These are phyloP conservation scores for Trichoderma guizhouense DNA, from an alignment of 2,329 filamentous ascomycete species.

Conservation along the genomic window DNA sequence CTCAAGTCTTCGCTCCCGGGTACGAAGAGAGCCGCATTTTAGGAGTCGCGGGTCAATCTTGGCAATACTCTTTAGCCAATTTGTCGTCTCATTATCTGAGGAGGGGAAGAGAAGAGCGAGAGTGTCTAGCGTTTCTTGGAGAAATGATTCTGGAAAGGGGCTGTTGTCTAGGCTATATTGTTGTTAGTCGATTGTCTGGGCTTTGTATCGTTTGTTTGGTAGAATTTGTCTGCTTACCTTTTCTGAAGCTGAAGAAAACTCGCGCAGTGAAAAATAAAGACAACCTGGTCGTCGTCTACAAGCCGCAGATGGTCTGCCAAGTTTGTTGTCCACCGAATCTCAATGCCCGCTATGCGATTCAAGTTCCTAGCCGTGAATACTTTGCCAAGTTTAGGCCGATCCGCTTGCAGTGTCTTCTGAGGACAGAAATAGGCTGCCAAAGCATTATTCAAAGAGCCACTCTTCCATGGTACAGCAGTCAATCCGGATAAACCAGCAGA, in stretches of 20 bases:
- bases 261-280: slow-evolving; percentile 40
- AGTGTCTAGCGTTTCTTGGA: slow-evolving; percentile 37
- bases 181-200: neutral
- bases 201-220: neutral
- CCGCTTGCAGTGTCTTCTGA: neutral
- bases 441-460: neutral
- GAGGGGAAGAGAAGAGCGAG: slow-evolving; percentile 37
- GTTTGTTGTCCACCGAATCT: slow-evolving; percentile 37
- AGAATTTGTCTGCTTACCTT: slow-evolving; percentile 7
- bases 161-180: neutral
- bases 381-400: slow-evolving; percentile 9
- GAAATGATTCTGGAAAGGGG: slow-evolving; percentile 31
- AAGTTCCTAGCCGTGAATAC: slow-evolving; percentile 14
- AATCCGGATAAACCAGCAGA: neutral
- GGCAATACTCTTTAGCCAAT: slow-evolving; percentile 24
- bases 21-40: slow-evolving; percentile 31
- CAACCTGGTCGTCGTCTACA: slow-evolving; percentile 35
- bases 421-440: neutral
- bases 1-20: slow-evolving; percentile 26
- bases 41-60: slow-evolving; percentile 28
- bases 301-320: slow-evolving; percentile 40
- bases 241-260: slow-evolving; percentile 34
- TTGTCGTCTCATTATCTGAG: slow-evolving; percentile 23
- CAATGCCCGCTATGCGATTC: slow-evolving; percentile 34
- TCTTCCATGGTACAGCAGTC: neutral